Percentiles rank a stretch among this genome's conserved stretches.
These are phyloP conservation scores for Venturia pyrina DNA, from an alignment of 2,329 filamentous ascomycete species.

Conservation along the genomic window DNA sequence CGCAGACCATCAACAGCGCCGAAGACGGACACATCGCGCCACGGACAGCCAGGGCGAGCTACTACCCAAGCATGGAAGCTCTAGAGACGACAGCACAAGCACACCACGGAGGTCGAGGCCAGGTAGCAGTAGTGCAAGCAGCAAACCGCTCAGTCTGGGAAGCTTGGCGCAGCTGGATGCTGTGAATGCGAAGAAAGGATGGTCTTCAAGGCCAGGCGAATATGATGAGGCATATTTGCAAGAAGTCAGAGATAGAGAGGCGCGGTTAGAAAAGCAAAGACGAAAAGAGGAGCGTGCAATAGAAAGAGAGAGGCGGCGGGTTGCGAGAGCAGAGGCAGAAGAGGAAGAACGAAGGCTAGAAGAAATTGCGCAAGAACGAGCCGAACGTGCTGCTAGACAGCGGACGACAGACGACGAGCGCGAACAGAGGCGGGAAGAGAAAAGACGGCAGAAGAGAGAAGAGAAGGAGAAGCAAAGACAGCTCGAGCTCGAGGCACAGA, in stretches of 20 bases:
- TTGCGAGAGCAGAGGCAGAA: constrained; percentile 24
- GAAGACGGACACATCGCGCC: constrained; percentile 24
- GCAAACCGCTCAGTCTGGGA: constrained; percentile 34
- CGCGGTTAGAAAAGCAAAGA: constrained; percentile 20
- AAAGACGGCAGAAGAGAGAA: constrained; percentile 29
- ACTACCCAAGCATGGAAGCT: constrained; percentile 15
- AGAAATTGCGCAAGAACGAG: constrained; percentile 17
- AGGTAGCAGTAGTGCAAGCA: constrained; percentile 18
- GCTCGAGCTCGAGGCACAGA: constrained; percentile 12
- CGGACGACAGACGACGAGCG: constrained; percentile 21
- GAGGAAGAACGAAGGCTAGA: constrained; percentile 20
- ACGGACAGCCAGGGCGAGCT: constrained; percentile 30
- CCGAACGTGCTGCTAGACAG: constrained; percentile 19
- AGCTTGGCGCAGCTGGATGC: constrained; percentile 58
- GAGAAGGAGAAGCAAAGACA: constrained; percentile 22
- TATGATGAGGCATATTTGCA: constrained; percentile 29
- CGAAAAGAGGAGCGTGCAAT: constrained; percentile 28
- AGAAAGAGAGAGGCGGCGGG: constrained; percentile 24
- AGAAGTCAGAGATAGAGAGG: constrained; percentile 20
- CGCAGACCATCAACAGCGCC: constrained; percentile 16
- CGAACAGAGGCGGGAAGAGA: constrained; percentile 31
- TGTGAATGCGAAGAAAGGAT: constrained; percentile 46
- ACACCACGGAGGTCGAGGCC: constrained; percentile 9
- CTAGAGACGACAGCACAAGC: constrained; percentile 15
- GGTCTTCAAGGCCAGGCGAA: constrained; percentile 27